Evolutionary conservation across 768 basidiomycete genomes (phyloP).

Genomic region (Podaxis rugospora): DNA sequence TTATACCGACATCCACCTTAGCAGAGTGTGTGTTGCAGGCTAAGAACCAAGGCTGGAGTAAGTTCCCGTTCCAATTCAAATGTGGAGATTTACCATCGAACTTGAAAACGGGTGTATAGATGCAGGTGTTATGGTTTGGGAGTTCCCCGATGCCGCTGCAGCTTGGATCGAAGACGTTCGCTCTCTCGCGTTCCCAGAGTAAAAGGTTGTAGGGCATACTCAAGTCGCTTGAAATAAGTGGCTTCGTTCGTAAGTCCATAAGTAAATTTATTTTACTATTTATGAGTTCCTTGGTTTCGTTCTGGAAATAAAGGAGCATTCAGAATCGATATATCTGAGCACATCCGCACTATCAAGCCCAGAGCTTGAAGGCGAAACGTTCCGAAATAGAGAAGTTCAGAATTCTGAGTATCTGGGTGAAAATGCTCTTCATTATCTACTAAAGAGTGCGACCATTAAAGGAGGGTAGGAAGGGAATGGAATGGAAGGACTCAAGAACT

Average conservation of each 20-base stretch:
- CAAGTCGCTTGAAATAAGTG: background rate
- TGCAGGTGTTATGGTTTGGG: slow-evolving; percentile 36
- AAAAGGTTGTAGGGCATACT: slow-evolving; percentile 4
- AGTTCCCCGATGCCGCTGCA: slow-evolving; percentile 37
- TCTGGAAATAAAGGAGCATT: background rate
- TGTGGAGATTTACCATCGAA: background rate
- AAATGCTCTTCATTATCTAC: too few relatives aligned
- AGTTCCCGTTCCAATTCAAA: slow-evolving; percentile 22
- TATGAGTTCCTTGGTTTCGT: background rate
- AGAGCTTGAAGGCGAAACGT: background rate
- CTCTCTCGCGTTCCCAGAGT: slow-evolving; percentile 29
- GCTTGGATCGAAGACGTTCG: slow-evolving; percentile 38
- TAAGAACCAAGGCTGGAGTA: slow-evolving; percentile 60
- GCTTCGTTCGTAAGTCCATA: background rate
- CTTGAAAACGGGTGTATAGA: slow-evolving; percentile 14
- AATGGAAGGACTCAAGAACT: too few relatives aligned
- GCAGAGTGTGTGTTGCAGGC: slow-evolving; percentile 59
- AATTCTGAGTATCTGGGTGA: too few relatives aligned
- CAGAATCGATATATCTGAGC: background rate
- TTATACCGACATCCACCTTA: slow-evolving; percentile 54
- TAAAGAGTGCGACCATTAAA: too few relatives aligned
- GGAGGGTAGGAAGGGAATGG: too few relatives aligned
- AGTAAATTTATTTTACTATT: background rate
- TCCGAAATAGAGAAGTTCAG: background rate
- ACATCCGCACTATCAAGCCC: background rate